These are phyloP conservation scores for Pseudevernia furfuracea DNA, from an alignment of 495 filamentous ascomycete genomes.

Conservation along the genomic window DNA sequence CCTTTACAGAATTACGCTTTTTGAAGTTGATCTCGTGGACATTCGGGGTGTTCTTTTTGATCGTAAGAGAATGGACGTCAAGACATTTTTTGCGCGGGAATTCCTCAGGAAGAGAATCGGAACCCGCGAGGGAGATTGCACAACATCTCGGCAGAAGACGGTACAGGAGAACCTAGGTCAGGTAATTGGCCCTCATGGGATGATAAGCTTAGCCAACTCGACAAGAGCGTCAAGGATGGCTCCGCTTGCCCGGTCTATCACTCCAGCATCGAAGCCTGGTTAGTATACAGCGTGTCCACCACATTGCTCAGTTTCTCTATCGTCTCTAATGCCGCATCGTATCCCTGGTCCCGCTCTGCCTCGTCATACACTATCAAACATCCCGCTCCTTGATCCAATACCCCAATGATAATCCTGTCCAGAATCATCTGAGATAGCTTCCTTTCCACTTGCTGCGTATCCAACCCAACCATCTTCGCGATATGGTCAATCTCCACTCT, in stretches of 20 bases:
- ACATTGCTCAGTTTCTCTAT: slow-evolving; percentile 97
- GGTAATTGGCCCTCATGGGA: background rate
- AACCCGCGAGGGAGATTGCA: background rate
- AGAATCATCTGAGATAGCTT: slow-evolving; percentile 99
- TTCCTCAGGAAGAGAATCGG: background rate
- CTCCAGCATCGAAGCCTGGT: slow-evolving; percentile 92
- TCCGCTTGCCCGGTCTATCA: slow-evolving; percentile 34
- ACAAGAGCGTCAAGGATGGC: background rate
- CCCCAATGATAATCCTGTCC: slow-evolving; percentile 96
- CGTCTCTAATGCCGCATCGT: slow-evolving; percentile 87
- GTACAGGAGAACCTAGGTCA: background rate
- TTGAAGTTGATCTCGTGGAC: background rate
- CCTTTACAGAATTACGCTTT: background rate
- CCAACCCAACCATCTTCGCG: slow-evolving; percentile 92
- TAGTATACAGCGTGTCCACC: slow-evolving; percentile 93
- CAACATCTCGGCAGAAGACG: background rate
- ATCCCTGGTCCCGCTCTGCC: slow-evolving; percentile 83
- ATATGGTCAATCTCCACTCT: slow-evolving; percentile 94
- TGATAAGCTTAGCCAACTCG: background rate
- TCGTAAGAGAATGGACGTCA: too few species aligned
- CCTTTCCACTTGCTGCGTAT: slow-evolving; percentile 92
- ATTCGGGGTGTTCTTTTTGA: background rate
- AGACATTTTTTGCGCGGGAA: background rate
- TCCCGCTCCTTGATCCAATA: slow-evolving; percentile 93
- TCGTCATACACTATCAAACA: slow-evolving; percentile 97